Percentiles rank a stretch among this genome's conserved stretches.
These are phyloP conservation scores for Usnea hakonensis DNA, from an alignment of 495 filamentous ascomycete species.

Conservation along the genomic window DNA sequence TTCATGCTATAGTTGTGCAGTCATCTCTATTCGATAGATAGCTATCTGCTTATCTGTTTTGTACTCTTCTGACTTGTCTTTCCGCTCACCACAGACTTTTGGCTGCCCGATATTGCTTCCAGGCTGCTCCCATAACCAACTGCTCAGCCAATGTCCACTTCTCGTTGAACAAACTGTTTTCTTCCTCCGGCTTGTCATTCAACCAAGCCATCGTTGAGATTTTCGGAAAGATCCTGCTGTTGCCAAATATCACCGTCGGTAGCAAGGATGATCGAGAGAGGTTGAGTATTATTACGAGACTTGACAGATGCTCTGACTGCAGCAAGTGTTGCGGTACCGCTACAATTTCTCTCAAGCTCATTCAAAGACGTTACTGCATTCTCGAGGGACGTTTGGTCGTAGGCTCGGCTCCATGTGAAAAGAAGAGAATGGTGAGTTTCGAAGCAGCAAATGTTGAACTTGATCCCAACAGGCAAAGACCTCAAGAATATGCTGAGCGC, in stretches of 20 bases:
- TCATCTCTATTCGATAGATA: background rate
- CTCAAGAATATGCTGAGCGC: conserved; percentile 64
- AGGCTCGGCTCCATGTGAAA: conserved; percentile 50
- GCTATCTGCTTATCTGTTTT: background rate
- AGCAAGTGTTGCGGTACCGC: conserved; percentile 59
- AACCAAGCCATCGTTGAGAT: conserved; percentile 47
- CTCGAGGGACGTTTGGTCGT: conserved; percentile 43
- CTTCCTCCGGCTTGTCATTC: background rate
- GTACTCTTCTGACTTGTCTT: background rate
- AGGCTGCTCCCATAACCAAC: background rate
- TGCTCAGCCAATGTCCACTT: conserved; percentile 8
- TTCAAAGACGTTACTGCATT: conserved; percentile 44
- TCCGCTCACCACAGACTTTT: background rate
- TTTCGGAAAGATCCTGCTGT: conserved; percentile 46
- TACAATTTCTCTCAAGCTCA: conserved; percentile 44
- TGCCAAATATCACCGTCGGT: conserved; percentile 67
- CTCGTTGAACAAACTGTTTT: background rate
- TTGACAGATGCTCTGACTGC: conserved; percentile 48
- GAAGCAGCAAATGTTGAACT: conserved; percentile 73
- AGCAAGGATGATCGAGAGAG: conserved; percentile 57
- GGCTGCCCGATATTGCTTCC: background rate
- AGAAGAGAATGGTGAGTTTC: conserved; percentile 47
- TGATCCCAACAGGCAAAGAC: conserved; percentile 55
- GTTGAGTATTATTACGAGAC: conserved; percentile 41
- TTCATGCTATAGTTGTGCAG: background rate